Conservation (phyloP, 2,329 filamentous ascomycete genomes). For the Trichoderma atrobrunneum region DNA sequence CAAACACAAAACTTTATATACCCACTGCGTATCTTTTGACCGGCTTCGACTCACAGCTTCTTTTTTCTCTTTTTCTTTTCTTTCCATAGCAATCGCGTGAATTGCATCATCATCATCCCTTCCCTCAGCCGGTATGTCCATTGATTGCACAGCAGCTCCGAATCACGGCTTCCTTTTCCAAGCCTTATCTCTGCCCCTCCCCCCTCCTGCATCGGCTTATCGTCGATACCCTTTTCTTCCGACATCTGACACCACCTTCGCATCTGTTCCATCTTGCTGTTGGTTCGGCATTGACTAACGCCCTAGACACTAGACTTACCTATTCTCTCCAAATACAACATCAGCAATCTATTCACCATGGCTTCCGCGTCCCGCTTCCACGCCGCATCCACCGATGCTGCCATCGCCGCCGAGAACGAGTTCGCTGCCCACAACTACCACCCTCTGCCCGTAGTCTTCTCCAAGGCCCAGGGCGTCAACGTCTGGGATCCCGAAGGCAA, state of each 20-base stretch:
- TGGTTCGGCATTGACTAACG: not conserved
- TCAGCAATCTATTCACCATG: conserved; percentile 41
- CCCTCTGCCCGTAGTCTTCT: conserved; percentile 90
- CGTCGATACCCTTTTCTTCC: not conserved
- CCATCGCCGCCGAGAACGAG: conserved; percentile 76
- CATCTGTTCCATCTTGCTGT: not conserved
- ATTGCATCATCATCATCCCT: not conserved
- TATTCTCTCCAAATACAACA: not conserved
- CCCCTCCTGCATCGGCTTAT: conserved; percentile 4
- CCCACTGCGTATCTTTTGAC: not conserved
- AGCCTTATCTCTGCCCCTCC: conserved; percentile 10
- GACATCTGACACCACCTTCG: not conserved
- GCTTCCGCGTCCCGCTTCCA: conserved; percentile 62
- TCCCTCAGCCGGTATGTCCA: not conserved
- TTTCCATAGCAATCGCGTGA: not conserved
- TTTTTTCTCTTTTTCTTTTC: not conserved
- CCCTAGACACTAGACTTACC: not conserved
- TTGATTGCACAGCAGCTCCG: not conserved
- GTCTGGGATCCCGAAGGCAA: conserved; percentile 97
- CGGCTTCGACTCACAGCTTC: not conserved
- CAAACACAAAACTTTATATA: not conserved
- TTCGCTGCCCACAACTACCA: conserved; percentile 99
- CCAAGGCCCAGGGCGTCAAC: conserved; percentile 76
- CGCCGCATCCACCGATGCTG: conserved; percentile 71
- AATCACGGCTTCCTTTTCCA: not conserved